Conservation (phyloP, 2,329 filamentous ascomycete genomes). For the Fusarium nanum region DNA sequence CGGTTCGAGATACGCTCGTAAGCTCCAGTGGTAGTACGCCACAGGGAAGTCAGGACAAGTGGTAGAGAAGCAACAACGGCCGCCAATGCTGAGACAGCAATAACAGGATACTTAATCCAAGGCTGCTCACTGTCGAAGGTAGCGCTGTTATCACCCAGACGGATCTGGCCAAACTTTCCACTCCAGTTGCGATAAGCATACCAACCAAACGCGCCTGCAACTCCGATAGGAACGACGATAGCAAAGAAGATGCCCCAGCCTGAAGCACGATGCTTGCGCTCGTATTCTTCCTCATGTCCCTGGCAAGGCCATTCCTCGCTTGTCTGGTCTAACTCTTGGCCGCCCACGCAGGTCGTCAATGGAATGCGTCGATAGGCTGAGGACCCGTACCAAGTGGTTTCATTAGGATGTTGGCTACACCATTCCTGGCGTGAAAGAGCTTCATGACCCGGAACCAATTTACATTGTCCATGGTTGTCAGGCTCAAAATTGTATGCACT, state of each 20-base stretch:
- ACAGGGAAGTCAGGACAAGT: slow-evolving; percentile 77
- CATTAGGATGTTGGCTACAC: slow-evolving; percentile 72
- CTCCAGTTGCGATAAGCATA: slow-evolving; percentile 88
- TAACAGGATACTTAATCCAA: slow-evolving; percentile 85
- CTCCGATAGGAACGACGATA: slow-evolving; percentile 77
- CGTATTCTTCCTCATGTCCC: slow-evolving; percentile 84
- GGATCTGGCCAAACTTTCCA: slow-evolving; percentile 90
- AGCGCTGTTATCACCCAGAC: slow-evolving; percentile 76
- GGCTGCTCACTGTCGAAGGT: slow-evolving; percentile 76
- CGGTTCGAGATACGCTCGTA: slow-evolving; percentile 64
- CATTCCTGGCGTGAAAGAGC: slow-evolving; percentile 65
- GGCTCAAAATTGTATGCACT: slow-evolving; percentile 96
- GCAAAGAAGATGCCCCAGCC: slow-evolving; percentile 87
- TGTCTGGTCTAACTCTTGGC: slow-evolving; percentile 77
- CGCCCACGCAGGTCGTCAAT: slow-evolving; percentile 85
- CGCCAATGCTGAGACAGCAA: slow-evolving; percentile 73
- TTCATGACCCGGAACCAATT: slow-evolving; percentile 77
- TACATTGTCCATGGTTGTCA: slow-evolving; percentile 79
- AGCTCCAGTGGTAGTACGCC: slow-evolving; percentile 70
- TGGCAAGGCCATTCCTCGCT: slow-evolving; percentile 70
- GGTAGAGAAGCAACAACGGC: slow-evolving; percentile 73
- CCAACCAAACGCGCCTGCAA: slow-evolving; percentile 80
- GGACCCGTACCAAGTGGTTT: slow-evolving; percentile 82
- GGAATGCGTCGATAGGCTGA: slow-evolving; percentile 92
- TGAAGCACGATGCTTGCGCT: slow-evolving; percentile 75